Conservation (phyloP, 1,284 basidiomycete genomes). For the Trichosporon coremiiforme region DNA sequence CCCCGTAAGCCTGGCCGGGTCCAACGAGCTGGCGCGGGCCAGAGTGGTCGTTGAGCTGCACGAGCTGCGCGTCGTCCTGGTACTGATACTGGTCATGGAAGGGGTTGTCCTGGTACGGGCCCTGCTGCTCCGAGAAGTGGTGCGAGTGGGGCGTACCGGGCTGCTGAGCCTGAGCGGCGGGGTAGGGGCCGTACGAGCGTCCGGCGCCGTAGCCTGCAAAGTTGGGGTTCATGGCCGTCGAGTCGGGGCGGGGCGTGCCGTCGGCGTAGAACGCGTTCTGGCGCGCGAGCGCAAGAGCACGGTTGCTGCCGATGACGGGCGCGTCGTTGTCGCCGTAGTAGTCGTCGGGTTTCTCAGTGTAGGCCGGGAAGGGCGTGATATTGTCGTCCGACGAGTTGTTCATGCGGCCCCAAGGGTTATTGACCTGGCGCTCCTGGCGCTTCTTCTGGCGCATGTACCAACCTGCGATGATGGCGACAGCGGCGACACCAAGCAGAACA, state of each 20-base stretch:
- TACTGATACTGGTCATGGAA: slow-evolving; percentile 26
- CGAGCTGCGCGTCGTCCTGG: slow-evolving; percentile 24
- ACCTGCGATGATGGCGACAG: slow-evolving; percentile 35
- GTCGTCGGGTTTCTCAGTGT: slow-evolving; percentile 25
- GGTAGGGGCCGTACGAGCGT: slow-evolving; percentile 31
- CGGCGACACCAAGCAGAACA: slow-evolving; percentile 24
- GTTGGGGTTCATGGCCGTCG: slow-evolving; percentile 36
- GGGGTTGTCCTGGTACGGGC: slow-evolving; percentile 23
- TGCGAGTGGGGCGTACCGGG: slow-evolving; percentile 37
- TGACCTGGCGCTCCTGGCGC: slow-evolving; percentile 22
- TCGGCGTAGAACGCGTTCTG: slow-evolving; percentile 40
- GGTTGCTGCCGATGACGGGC: slow-evolving; percentile 30
- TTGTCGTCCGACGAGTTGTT: slow-evolving; percentile 40
- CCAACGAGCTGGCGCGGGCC: slow-evolving; percentile 46
- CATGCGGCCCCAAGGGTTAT: slow-evolving; percentile 45
- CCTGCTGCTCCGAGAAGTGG: slow-evolving; percentile 16
- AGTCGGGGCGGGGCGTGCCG: slow-evolving; percentile 37
- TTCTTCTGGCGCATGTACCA: slow-evolving; percentile 37
- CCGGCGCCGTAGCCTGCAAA: slow-evolving; percentile 44
- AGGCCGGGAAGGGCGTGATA: slow-evolving; percentile 44
- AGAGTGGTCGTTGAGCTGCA: slow-evolving; percentile 27
- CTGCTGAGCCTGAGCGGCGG: slow-evolving; percentile 32
- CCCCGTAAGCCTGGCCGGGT: slow-evolving; percentile 31
- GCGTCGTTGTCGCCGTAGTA: slow-evolving; percentile 23
- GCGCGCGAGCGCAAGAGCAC: slow-evolving; percentile 41